phyloP scores from a whole-genome alignment of 768 basidiomycete genomes.

The Tricholoma bakamatsutake region DNA sequence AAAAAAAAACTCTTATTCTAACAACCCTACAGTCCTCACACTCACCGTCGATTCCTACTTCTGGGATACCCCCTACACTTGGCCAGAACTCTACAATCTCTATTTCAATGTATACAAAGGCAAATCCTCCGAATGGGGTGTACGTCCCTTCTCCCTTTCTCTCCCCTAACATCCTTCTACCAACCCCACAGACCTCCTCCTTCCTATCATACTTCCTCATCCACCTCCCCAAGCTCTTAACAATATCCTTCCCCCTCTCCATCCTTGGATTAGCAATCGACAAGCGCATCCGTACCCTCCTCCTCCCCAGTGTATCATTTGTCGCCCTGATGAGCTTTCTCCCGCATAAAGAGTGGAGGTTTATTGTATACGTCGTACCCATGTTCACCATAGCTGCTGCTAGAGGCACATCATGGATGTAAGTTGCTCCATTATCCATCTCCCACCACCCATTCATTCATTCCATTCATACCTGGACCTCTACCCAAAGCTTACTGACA shows the following conservation, averaged over 20 bases:
- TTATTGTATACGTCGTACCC: conserved; percentile 85
- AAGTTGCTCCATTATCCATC: conserved; percentile 22
- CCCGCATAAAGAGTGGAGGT: conserved; percentile 97
- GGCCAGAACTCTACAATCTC: conserved; percentile 80
- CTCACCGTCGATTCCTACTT: conserved; percentile 77
- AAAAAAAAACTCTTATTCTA: neutral
- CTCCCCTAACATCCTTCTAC: neutral
- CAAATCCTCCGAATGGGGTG: conserved; percentile 90
- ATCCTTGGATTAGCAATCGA: conserved; percentile 46
- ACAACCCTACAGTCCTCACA: conserved; percentile 43
- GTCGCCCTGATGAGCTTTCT: conserved; percentile 64
- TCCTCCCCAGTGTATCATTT: conserved; percentile 48
- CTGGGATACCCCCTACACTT: conserved; percentile 67
- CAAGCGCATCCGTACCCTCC: conserved; percentile 40
- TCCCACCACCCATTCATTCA: no score
- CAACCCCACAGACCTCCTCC: conserved; percentile 55
- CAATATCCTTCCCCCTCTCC: conserved; percentile 57
- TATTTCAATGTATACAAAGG: conserved; percentile 87
- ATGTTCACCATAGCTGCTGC: conserved; percentile 77
- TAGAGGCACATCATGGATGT: conserved; percentile 59
- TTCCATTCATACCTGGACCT: neutral
- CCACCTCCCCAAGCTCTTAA: conserved; percentile 73
- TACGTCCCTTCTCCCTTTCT: conserved; percentile 32
- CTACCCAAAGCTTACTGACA: neutral
- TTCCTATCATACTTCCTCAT: conserved; percentile 56